Percentiles rank a stretch among this genome's conserved stretches.
Evolutionary conservation across 108 stramenopile genomes (phyloP).

Genomic region (Cyclotella distinguenda): DNA sequence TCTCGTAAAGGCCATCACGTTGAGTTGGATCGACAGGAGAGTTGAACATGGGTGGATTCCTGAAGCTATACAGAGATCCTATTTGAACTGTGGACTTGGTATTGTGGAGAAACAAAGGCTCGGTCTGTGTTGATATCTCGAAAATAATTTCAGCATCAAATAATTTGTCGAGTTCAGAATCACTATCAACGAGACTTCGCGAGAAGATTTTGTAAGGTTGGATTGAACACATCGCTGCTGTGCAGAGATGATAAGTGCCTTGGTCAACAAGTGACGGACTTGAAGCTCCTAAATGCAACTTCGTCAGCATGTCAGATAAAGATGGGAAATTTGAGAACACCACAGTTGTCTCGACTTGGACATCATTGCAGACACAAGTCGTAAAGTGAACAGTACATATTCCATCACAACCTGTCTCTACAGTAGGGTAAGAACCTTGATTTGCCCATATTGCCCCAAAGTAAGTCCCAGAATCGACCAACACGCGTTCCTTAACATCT

Average conservation of each 20-base stretch:
- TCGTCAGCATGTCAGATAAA: conserved; percentile 1
- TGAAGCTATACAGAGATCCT: conserved; percentile 19
- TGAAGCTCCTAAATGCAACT: conserved; percentile 16
- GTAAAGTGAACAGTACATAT: conserved; percentile 12
- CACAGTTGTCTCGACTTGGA: conserved; percentile 4
- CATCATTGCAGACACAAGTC: conserved; percentile 17
- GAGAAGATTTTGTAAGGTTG: conserved; percentile 3
- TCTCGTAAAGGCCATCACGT: conserved; percentile 27
- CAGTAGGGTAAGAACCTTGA: conserved; percentile 14
- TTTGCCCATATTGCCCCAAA: conserved; percentile 25
- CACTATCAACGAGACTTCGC: background rate
- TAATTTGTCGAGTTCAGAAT: background rate
- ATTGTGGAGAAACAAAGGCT: conserved; percentile 31
- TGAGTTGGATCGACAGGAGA: conserved; percentile 10
- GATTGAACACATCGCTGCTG: background rate
- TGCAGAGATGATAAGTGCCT: conserved; percentile 13
- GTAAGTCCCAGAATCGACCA: conserved; percentile 11
- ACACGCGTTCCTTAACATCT: conserved; percentile 11
- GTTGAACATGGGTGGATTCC: conserved; percentile 37
- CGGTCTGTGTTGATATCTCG: conserved; percentile 28
- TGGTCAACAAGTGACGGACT: conserved; percentile 7
- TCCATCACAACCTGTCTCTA: conserved; percentile 15
- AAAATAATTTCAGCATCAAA: conserved; percentile 48
- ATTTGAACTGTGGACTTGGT: conserved; percentile 36
- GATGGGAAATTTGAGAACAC: conserved; percentile 14